Evolutionary conservation across 176 grass and related monocot species (phyloP).

Genomic region (Carex littledalei): DNA sequence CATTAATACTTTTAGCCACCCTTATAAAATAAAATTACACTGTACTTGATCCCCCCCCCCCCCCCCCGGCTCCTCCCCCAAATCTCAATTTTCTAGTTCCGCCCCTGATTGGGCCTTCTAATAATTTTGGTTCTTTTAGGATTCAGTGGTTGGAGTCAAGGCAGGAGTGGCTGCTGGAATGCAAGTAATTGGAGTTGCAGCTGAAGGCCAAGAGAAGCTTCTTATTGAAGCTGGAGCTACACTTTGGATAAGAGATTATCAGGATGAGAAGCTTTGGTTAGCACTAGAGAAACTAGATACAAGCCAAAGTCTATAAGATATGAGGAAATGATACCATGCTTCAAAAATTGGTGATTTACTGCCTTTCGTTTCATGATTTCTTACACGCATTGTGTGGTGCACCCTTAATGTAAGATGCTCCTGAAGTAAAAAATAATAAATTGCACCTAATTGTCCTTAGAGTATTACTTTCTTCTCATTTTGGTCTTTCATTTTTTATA

Average conservation of each 20-base stretch:
- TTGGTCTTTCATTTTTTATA: background rate
- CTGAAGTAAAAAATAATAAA: background rate
- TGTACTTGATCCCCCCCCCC: too few relatives aligned
- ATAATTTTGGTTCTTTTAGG: constrained; percentile 25
- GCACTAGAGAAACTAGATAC: constrained; percentile 30
- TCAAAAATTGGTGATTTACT: background rate
- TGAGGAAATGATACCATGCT: background rate
- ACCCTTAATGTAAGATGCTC: background rate
- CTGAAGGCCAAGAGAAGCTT: constrained; percentile 39
- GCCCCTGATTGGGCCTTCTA: background rate
- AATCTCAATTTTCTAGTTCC: too few relatives aligned
- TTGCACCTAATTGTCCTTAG: background rate
- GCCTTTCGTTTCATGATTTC: background rate
- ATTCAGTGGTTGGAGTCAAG: constrained; percentile 49
- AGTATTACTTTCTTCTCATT: background rate
- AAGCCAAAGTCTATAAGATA: background rate
- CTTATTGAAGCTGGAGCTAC: constrained; percentile 42
- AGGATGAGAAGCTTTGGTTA: constrained; percentile 52
- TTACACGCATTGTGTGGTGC: background rate
- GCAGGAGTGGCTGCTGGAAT: constrained; percentile 65
- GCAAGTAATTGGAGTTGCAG: constrained; percentile 44
- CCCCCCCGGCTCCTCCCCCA: too few relatives aligned
- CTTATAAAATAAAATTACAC: too few relatives aligned
- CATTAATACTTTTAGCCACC: too few relatives aligned
- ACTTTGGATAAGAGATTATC: constrained; percentile 63